Base-by-base conservation (phyloP, 257 asterid genomes). In the Schizonepeta tenuifolia region DNA sequence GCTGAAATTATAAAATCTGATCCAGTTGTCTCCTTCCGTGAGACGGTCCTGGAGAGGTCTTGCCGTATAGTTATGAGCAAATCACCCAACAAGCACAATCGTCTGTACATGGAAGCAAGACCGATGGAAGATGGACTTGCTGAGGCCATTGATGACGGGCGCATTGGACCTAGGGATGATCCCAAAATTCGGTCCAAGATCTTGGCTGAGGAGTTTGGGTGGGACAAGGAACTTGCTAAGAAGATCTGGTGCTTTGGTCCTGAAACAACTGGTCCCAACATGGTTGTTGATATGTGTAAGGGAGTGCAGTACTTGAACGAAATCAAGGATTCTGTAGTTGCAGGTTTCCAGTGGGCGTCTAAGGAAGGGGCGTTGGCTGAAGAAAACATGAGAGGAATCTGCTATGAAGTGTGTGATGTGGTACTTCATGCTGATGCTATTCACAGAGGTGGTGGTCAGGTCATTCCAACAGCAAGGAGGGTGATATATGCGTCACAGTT, bases 201-300 rank as follows among this genome's bases (percentile, higher is more conserved):
- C 72, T 11, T 67, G 61, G 57, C 72, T 0, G 72, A 67, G 49
- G 72, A 67, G 46, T 67, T 47, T 11, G 72, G 72, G 0, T 67
- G 72, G 72, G 72, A 67, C 61, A 67, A 67, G 5, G 72, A 67
- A 65, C 84, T 85, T 13, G 89, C 89, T 0, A 84, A 85, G 79
- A 85, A 85, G 50, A 50, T 67, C 5, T 67, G 72, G 72, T 49
- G 62, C 35, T 67, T 67, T 31, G 72, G 72, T 49, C 72, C 72
- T 9, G 72, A 67, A 67, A 67, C 72, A 0, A 67, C 72, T 31
- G 72, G 72, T 31, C 72, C 61, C 1, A 85, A 85, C 69, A 85
- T 85, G 89, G 87, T 85, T 3, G 89, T 84, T 1, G 88, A 84
- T 70, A 81, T 81, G 88, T 84, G 86, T 67, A 84, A 84, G 84